Base-by-base conservation (phyloP, 2,329 filamentous ascomycete genomes). In the Ascochyta lentis region DNA sequence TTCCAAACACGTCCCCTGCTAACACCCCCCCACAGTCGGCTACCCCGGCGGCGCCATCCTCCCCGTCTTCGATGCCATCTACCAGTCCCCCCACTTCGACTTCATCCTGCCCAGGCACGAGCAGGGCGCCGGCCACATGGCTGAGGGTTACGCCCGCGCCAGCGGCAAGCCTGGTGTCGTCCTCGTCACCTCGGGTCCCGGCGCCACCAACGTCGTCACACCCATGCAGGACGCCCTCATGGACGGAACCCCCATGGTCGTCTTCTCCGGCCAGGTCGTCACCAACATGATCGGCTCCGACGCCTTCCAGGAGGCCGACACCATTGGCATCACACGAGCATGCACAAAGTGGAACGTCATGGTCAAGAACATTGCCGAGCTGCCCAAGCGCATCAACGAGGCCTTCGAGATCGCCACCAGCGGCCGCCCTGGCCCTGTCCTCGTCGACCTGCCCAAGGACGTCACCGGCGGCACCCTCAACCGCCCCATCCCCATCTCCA, bases 331-430 rank as follows among this genome's bases (percentile, higher is more conserved):
- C 76, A 96, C 92, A 31, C 86, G 94, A 70, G 88, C 93, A 19
- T 97, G 93, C 83, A 97, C 93, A 66, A 98, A 98, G 82, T 99
- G 95, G 95, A 98, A 98, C 70, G 92, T 96, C 58, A 96, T 98
- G 92, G 92, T 97, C 44, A 97, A 96, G 84, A 94, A 89, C 76
- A 88, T 96, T 51, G 92, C 91, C 46, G 95, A 99, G 79, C 83
- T 99, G 52, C 95, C 95, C 46, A 87, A 91, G 69, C 86, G 94
- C 63, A 98, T 98, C 73, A 96, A 97, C 76, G 95, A 98, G 80
- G 95, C 95, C 44, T 98, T 98, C 72, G 93, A 98, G 80, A 98
- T 98, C 73, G 95, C 95, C 37, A 98, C 92, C 38, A 95, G 89
- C 69, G 95, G 95, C 58, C 87, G 95, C 44, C 95, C 95, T 13